A percentile compares a stretch with the other conserved stretches of the same genome.
Evolutionary conservation across 2,329 filamentous ascomycete genomes (phyloP).

Genomic region (Diaporthe sp.): DNA sequence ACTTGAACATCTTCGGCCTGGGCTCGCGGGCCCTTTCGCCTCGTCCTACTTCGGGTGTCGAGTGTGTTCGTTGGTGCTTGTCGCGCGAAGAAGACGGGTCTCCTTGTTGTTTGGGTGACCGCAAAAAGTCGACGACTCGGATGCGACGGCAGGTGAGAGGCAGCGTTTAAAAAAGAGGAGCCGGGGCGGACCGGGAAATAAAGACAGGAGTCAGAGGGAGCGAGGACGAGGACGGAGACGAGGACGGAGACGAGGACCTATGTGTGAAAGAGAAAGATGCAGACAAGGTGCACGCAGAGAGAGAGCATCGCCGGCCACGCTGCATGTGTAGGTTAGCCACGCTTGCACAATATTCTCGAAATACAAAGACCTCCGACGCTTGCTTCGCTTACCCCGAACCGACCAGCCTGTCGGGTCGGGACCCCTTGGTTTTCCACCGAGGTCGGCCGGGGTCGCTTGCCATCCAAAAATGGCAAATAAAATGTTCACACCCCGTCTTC

Average conservation of each 20-base stretch:
- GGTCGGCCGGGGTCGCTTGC: conserved; percentile 13
- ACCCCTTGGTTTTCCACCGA: conserved; percentile 1
- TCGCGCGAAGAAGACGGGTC: background rate
- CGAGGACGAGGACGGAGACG: background rate
- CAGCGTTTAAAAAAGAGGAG: background rate
- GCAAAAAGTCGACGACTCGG: background rate
- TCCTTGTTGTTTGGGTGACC: background rate
- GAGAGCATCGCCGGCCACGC: background rate
- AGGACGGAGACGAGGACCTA: background rate
- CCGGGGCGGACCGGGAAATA: background rate
- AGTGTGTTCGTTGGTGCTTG: background rate
- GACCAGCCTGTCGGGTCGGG: conserved; percentile 6
- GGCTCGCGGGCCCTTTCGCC: background rate
- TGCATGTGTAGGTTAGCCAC: background rate
- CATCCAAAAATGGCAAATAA: background rate
- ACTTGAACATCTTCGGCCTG: conserved; percentile 50
- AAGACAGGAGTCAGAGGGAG: background rate
- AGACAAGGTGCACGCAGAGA: background rate
- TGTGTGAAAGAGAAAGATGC: background rate
- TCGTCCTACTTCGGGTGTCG: background rate
- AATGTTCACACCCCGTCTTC: background rate
- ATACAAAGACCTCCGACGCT: background rate
- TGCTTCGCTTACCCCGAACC: conserved; percentile 18
- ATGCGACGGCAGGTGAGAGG: background rate
- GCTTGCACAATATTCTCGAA: background rate